A percentile compares a stretch with the other conserved stretches of the same genome.
Conservation (phyloP, 179 eudicot species). For the Pouteria campechiana region DNA sequence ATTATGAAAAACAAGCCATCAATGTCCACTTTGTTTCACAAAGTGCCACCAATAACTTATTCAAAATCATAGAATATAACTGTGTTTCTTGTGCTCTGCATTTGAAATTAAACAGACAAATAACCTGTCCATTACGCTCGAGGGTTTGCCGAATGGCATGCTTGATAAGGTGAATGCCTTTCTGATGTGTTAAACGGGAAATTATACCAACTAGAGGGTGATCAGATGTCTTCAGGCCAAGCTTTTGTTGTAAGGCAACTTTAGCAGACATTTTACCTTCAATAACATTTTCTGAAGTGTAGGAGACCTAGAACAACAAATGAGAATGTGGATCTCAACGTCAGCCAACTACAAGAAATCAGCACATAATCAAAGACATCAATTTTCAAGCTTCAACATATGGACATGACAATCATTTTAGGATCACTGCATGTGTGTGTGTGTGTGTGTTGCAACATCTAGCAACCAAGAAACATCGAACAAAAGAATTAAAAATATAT, state of each 20-base stretch:
- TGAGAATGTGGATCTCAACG: background rate
- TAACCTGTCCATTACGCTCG: constrained; percentile 91
- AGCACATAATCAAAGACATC: background rate
- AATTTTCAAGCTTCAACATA: no score
- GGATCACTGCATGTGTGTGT: no score
- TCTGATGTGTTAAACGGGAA: constrained; percentile 94
- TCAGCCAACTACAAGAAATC: background rate
- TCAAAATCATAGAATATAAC: background rate
- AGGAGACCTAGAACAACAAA: constrained; percentile 42
- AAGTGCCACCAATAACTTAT: background rate
- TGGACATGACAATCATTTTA: no score
- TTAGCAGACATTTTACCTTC: constrained; percentile 94
- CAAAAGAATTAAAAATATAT: background rate
- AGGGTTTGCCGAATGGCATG: constrained; percentile 93
- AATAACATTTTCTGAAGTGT: constrained; percentile 76
- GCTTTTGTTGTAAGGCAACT: constrained; percentile 79
- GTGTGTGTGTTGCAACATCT: no score
- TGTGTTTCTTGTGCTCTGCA: background rate
- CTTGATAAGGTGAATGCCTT: constrained; percentile 96
- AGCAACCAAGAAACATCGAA: no score
- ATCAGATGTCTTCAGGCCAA: constrained; percentile 64
- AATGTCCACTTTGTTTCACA: background rate
- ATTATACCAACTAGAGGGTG: constrained; percentile 76
- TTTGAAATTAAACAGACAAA: background rate
- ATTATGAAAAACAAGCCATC: background rate